phyloP scores from a whole-genome alignment of 768 basidiomycete species.

The Leccinum subtestaceum region DNA sequence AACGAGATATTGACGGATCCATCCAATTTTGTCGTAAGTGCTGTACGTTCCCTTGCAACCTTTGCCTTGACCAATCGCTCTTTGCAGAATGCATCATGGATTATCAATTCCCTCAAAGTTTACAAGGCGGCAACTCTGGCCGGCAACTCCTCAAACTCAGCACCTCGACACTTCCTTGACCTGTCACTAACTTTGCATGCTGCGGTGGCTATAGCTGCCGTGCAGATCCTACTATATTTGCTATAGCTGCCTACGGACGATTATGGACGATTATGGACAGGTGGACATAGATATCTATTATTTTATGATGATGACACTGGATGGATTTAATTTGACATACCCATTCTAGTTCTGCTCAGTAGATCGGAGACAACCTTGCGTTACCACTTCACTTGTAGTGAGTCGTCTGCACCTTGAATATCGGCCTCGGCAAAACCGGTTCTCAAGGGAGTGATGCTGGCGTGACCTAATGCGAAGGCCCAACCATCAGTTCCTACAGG shows the following conservation, averaged over 20 bases:
- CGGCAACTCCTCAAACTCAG: conserved; percentile 31
- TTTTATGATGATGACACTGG: conserved; percentile 8
- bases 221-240: conserved; percentile 16
- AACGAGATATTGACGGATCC: conserved; percentile 61
- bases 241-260: conserved; percentile 14
- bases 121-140: conserved; percentile 57
- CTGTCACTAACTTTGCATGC: conserved; percentile 11
- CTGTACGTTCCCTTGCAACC: not conserved
- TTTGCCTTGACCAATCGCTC: conserved; percentile 2
- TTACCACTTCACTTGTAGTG: conserved; percentile 30
- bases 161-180: conserved; percentile 1
- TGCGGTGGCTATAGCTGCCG: not conserved
- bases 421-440: conserved; percentile 65
- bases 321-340: conserved; percentile 11
- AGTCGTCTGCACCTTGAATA: not conserved
- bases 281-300: conserved; percentile 7
- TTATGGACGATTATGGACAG: not conserved
- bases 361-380: conserved; percentile 40
- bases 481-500: conserved; percentile 81
- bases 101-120: conserved; percentile 74
- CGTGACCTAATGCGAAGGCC: conserved; percentile 68
- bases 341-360: not conserved
- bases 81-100: conserved; percentile 74
- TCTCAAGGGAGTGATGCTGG: conserved; percentile 75
- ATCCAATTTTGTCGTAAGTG: conserved; percentile 63